Percentiles rank a stretch among this genome's conserved stretches.
Evolutionary conservation across 2,329 filamentous ascomycete species (phyloP).

Genomic region (Rachicladosporium sp.): DNA sequence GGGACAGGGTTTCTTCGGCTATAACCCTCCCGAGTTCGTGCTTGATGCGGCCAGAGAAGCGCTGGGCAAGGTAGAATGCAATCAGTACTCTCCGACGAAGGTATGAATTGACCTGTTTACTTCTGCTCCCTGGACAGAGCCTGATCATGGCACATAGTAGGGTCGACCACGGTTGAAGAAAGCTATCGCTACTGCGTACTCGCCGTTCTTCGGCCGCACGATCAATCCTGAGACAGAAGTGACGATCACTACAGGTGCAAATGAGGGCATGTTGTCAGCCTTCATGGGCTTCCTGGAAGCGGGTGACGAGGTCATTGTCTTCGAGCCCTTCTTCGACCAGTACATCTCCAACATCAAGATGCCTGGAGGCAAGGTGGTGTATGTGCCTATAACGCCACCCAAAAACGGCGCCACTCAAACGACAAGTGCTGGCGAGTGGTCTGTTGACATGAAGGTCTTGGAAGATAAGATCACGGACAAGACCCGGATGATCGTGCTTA

Average conservation of each 20-base stretch:
- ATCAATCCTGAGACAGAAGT: slow-evolving; percentile 86
- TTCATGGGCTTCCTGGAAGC: slow-evolving; percentile 96
- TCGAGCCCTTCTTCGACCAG: slow-evolving; percentile 98
- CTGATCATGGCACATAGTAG: slow-evolving; percentile 22
- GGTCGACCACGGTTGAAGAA: slow-evolving; percentile 84
- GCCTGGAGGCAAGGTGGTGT: slow-evolving; percentile 87
- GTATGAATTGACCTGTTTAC: slow-evolving; percentile 20
- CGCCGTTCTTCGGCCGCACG: slow-evolving; percentile 69
- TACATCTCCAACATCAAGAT: slow-evolving; percentile 99
- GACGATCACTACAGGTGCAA: slow-evolving; percentile 84
- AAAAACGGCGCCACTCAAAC: slow-evolving; percentile 53
- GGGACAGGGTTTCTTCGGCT: slow-evolving; percentile 72
- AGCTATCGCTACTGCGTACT: slow-evolving; percentile 85
- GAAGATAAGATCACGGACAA: slow-evolving; percentile 68
- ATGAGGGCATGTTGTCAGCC: slow-evolving; percentile 87
- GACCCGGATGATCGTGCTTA: slow-evolving; percentile 93
- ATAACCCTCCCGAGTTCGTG: slow-evolving; percentile 87
- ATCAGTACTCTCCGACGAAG: slow-evolving; percentile 95
- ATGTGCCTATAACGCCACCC: slow-evolving; percentile 85
- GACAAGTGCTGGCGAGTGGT: slow-evolving; percentile 57
- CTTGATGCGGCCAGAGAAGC: slow-evolving; percentile 83
- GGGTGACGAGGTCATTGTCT: slow-evolving; percentile 93
- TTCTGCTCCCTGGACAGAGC: not conserved
- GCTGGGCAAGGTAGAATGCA: slow-evolving; percentile 85
- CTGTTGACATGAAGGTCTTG: slow-evolving; percentile 59